Evolutionary conservation across 1,139 yeast genomes (phyloP).

Genomic region (Meyerozyma smithsonii): DNA sequence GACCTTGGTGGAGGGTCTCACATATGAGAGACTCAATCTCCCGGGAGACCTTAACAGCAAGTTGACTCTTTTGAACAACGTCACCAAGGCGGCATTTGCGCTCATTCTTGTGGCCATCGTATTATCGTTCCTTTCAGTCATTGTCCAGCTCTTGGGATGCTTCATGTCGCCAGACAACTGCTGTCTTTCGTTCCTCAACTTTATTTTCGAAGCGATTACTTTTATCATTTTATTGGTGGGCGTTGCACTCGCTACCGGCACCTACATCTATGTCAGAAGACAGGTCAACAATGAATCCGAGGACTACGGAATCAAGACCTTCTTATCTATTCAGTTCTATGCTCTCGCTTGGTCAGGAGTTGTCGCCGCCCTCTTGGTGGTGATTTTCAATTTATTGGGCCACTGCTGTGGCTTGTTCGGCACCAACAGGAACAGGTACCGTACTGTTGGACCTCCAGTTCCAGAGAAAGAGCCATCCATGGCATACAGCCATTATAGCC

Average conservation of each 20-base stretch:
- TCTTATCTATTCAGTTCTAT: conserved; percentile 36
- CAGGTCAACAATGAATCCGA: conserved; percentile 28
- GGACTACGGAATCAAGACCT: conserved; percentile 32
- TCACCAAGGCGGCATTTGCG: conserved; percentile 28
- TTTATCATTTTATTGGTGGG: conserved; percentile 29
- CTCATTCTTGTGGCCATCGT: conserved; percentile 16
- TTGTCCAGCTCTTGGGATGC: conserved; percentile 29
- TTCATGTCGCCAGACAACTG: conserved; percentile 34
- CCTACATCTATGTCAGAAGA: conserved; percentile 25
- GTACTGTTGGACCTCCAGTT: conserved; percentile 16
- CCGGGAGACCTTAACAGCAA: conserved; percentile 34
- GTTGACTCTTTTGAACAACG: conserved; percentile 26
- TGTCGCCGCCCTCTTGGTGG: conserved; percentile 32
- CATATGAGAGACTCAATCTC: conserved; percentile 27
- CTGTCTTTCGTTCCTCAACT: conserved; percentile 38
- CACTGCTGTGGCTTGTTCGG: conserved; percentile 42
- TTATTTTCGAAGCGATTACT: conserved; percentile 29
- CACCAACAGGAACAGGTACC: conserved; percentile 29
- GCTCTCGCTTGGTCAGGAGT: conserved; percentile 39
- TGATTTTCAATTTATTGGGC: conserved; percentile 34
- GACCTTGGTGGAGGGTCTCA: conserved; percentile 26
- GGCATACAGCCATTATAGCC: neutral
- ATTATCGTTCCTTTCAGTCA: conserved; percentile 36
- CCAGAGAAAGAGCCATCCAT: conserved; percentile 5
- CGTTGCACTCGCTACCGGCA: conserved; percentile 33